phyloP scores from a whole-genome alignment of 192 early-diverging fungal genomes.

The Coemansia sp. region DNA sequence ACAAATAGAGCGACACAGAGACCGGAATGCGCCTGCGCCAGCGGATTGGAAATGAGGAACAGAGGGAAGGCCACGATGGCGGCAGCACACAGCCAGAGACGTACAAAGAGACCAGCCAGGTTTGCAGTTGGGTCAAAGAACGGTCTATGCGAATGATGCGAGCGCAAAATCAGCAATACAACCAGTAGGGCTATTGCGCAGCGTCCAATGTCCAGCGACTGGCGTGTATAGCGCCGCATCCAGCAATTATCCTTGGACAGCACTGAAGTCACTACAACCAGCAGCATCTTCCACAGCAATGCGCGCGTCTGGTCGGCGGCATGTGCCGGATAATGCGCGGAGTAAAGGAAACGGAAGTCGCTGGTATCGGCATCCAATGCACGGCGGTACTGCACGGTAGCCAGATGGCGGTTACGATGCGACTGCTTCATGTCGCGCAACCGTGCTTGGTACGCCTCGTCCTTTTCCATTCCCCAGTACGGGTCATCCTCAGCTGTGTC shows the following conservation, averaged over 20 bases:
- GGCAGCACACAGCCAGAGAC: constrained; percentile 47
- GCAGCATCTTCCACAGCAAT: constrained; percentile 60
- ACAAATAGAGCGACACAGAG: constrained; percentile 51
- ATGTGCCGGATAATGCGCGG: constrained; percentile 50
- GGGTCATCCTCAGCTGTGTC: constrained; percentile 25
- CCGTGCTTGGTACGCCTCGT: constrained; percentile 52
- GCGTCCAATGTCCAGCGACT: constrained; percentile 55
- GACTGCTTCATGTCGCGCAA: constrained; percentile 47
- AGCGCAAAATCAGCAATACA: constrained; percentile 53
- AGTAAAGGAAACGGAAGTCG: constrained; percentile 64
- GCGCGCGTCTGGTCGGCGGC: constrained; percentile 58
- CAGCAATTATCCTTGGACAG: constrained; percentile 67
- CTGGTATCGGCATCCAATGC: constrained; percentile 58
- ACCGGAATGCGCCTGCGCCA: constrained; percentile 49
- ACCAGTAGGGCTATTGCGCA: constrained; percentile 54
- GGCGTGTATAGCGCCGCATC: constrained; percentile 45
- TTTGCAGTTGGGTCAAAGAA: constrained; percentile 63
- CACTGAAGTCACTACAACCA: constrained; percentile 47
- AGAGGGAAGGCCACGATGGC: constrained; percentile 57
- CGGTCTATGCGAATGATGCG: constrained; percentile 59
- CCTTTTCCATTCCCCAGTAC: constrained; percentile 48
- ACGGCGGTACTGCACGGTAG: constrained; percentile 55
- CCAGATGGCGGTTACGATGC: constrained; percentile 55
- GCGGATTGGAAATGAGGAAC: constrained; percentile 53
- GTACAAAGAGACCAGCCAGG: constrained; percentile 50